Evolutionary conservation across 129 eudicot species (phyloP), one percentile per base, ranked within the genome.

Genomic region (Centrapalus pauciflorus): DNA sequence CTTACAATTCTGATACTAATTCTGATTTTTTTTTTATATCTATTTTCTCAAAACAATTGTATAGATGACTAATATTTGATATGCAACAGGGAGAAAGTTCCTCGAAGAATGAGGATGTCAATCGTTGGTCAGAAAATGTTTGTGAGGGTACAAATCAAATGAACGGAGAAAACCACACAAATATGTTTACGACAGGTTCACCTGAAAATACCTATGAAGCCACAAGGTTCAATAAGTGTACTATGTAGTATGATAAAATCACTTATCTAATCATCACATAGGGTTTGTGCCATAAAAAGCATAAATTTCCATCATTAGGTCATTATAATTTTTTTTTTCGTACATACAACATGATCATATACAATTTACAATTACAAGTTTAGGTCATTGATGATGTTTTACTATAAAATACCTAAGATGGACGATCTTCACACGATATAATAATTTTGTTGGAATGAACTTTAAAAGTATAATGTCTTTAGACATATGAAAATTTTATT

Each of bases 11-110:
- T 11, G 2, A n/a, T n/a, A n/a, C n/a, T 3, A 17, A 32, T 20
- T 1, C 26, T 6, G 17, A 3, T 66, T 61, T 3, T 30, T 19
- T 66, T 48, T 32, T 0, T 35, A 16, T 23, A n/a, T 23, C 24
- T 10, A 0, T 5, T 30, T 17, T 55, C 1, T 17, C 23, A 4
- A 69, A 8, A 40, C 5, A 16, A 55, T 25, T 0, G 2, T 11
- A 55, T 0, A 46, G 43, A 19, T 57, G 60, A 48, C 56, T 73
- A 16, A 87, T 76, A 26, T 66, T 70, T 48, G 84, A 85, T 17
- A 77, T 79, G 67, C 74, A 59, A 64, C 61, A 77, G 51, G 88
- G 82, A 68, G 72, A 69, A 50, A 74, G 65, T 43, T 77, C 84
- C 37, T 79, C 71, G 1, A 75, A 78, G 62, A 79, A 84, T 61